phyloP scores from a whole-genome alignment of 129 eudicot species.

The Escallonia herrerae region DNA sequence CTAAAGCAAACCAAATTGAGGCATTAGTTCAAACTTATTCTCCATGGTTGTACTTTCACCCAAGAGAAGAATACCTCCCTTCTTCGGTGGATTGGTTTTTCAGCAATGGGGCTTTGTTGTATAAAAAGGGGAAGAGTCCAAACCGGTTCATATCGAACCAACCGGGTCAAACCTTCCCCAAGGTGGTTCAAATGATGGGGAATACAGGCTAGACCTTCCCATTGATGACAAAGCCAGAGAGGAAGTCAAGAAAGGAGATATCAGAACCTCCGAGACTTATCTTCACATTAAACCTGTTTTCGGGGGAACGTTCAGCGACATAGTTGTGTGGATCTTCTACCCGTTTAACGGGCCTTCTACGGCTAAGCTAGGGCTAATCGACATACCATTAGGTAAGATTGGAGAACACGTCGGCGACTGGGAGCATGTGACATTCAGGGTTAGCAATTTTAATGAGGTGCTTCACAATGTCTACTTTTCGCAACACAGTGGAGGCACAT shows the following conservation, averaged over 20 bases:
- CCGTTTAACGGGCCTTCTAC: constrained; percentile 78
- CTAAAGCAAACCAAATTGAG: constrained; percentile 48
- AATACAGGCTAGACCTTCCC: constrained; percentile 74
- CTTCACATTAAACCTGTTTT: constrained; percentile 66
- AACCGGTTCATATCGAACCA: constrained; percentile 33
- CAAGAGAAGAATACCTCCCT: constrained; percentile 60
- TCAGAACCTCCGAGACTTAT: constrained; percentile 32
- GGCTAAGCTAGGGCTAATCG: constrained; percentile 48
- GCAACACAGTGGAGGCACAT: constrained; percentile 51
- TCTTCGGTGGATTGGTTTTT: constrained; percentile 71
- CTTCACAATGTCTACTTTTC: constrained; percentile 49
- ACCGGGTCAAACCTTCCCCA: constrained; percentile 73
- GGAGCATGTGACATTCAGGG: constrained; percentile 82
- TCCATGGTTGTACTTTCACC: constrained; percentile 60
- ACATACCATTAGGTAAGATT: constrained; percentile 42
- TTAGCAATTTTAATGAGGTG: constrained; percentile 70
- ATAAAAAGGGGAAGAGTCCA: constrained; percentile 47
- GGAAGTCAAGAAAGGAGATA: constrained; percentile 49
- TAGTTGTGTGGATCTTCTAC: constrained; percentile 74
- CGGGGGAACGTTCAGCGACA: constrained; percentile 68
- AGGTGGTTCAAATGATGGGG: constrained; percentile 64
- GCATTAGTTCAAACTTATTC: constrained; percentile 54
- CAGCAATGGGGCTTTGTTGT: constrained; percentile 61
- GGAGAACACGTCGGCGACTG: constrained; percentile 86
- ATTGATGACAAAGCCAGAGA: constrained; percentile 27